Evolutionary conservation across 176 grass and related monocot genomes (phyloP).

Genomic region (Carex myosuroides): DNA sequence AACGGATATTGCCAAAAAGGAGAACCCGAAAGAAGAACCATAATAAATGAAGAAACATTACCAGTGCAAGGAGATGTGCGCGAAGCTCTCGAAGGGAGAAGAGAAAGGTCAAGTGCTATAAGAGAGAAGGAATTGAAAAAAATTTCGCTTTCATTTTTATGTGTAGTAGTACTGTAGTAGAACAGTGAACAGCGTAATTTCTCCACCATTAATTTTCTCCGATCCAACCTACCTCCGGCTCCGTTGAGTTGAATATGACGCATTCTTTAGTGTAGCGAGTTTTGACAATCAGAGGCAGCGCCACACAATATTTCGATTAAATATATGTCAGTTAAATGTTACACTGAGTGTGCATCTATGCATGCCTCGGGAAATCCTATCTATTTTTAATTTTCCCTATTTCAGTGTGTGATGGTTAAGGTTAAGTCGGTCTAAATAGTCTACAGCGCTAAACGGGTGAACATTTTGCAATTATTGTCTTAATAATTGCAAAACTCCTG

Average conservation of each 20-base stretch:
- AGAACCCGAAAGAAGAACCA: neutral
- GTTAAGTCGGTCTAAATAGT: too few relatives aligned
- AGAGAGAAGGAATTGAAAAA: neutral
- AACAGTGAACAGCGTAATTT: slow-evolving; percentile 12
- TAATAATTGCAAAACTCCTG: too few relatives aligned
- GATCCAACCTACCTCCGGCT: neutral
- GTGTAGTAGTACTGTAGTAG: neutral
- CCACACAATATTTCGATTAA: neutral
- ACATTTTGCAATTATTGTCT: too few relatives aligned
- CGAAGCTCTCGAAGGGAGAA: neutral
- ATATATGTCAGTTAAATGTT: too few relatives aligned
- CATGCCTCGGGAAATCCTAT: too few relatives aligned
- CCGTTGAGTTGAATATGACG: neutral
- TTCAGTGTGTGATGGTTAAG: too few relatives aligned
- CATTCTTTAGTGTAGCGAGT: neutral
- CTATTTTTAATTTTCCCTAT: too few relatives aligned
- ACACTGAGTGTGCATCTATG: too few relatives aligned
- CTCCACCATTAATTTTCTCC: slow-evolving; percentile 6
- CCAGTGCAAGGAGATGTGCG: neutral
- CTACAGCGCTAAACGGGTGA: too few relatives aligned
- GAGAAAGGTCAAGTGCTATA: neutral
- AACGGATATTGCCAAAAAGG: neutral
- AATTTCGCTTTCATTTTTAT: neutral
- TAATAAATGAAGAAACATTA: neutral
- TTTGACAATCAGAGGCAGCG: neutral